Evolutionary conservation across 176 grass and related monocot genomes (phyloP), one percentile per base, ranked within the genome.

Genomic region (Thalia dealbata): DNA sequence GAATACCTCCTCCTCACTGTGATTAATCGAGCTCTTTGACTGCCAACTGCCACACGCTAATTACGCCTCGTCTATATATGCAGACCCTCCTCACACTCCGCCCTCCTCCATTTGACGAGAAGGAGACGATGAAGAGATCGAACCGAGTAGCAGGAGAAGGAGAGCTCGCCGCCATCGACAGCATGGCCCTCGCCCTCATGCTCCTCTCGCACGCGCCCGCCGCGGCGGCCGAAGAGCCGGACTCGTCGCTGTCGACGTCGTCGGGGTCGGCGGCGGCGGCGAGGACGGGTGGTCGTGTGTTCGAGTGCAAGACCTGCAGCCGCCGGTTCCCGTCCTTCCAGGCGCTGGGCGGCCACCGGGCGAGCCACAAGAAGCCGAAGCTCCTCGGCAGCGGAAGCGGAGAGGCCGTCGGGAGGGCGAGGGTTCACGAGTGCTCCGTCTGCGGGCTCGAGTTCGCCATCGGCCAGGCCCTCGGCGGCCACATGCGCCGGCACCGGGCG

Each of bases 301-400:
- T 97, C 79, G 85, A 92, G 30, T 97, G 95, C 83, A 97, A 92
- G 88, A 93, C 95, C 14, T 97, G 95, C 85, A 86, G 81, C 81
- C 89, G 87, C 41, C 67, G 52, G 80, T 96, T 96, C 84, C 69
- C 84, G n/a, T 96, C 92, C 0, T 96, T 96, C 74, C 92, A 96
- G 68, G 92, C 92, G 23, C 84, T 96, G 24, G 92, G 92, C 0
- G 92, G 92, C 14, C 92, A 96, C 89, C 84, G 92, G 14, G 89
- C 92, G 29, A 92, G 95, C 83, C 95, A 99, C 85, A 99, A 99
- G 80, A 99, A 93, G 73, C 90, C 83, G 7, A 77, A 79, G 79
- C 50, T 92, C 10, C 66, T 80, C 7, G 78, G 29, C 1, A 77
- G 75, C 52, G 87, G 75, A n/a, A 52, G 69, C 44, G 77, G 73